Evolutionary conservation across 2,329 filamentous ascomycete species (phyloP), one percentile per base, ranked within the genome.

Genomic region (Sporothrix phasma): DNA sequence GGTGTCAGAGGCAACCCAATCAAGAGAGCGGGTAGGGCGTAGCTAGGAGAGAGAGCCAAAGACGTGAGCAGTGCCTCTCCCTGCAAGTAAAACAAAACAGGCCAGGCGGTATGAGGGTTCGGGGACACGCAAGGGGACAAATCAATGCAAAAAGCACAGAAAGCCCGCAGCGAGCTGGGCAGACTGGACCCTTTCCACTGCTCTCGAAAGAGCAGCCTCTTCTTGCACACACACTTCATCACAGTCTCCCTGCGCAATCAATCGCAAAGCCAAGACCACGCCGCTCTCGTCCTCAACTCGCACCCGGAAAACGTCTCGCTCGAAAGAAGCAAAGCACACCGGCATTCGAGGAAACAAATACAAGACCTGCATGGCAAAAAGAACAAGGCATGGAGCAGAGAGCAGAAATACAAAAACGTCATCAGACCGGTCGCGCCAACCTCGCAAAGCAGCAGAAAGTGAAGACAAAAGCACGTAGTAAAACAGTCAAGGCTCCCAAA

Each of bases 401-500:
- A 46, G 53, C 8, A 29, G 47, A 45, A 47, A 43, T 19, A 29
- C 45, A 59, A 49, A 56, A 41, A n/a, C 58, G 51, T 61, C 65
- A 68, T 61, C 66, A 68, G 60, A 66, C 63, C 47, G 43, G 59
- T 61, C 43, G 46, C 24, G 56, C 65, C 66, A 68, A 66, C 67
- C 62, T 54, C 31, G 39, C 29, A 53, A 54, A 58, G 49, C 51
- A 64, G 45, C 24, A 59, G 56, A 46, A 65, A 54, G 39, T 54
- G 56, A 65, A 65, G 43, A 61, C 45, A 66, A 60, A 61, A 37
- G 19, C 54, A 62, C n/a, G 62, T 62, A 61, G 34, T 41, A 61
- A 61, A 66, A 65, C 60, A 64, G 62, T 53, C 59, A 64, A 29
- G 60, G 37, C 68, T 67, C 67, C 68, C 67, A 65, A 65, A 65